Evolutionary conservation across 805 yeast species (phyloP).

Genomic region (Candida dajiaensis): DNA sequence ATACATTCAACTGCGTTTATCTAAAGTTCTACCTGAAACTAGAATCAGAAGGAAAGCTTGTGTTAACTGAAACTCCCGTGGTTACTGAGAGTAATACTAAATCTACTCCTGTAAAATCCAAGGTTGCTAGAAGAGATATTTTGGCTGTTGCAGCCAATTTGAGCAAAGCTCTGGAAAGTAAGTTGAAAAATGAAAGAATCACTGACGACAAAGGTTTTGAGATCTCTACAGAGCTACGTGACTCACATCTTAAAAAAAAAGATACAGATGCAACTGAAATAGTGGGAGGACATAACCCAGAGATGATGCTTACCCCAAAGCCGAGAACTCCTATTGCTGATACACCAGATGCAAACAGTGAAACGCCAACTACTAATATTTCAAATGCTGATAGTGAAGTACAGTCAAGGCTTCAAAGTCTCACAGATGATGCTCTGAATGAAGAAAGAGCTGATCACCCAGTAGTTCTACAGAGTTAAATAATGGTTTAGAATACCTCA

Average conservation of each 20-base stretch:
- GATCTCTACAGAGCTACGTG: slow-evolving; percentile 9
- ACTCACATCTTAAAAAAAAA: not conserved
- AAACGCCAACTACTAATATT: not conserved
- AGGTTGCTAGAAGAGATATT: slow-evolving; percentile 45
- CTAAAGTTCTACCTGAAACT: slow-evolving; percentile 37
- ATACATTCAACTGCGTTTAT: slow-evolving; percentile 57
- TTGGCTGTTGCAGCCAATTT: slow-evolving; percentile 27
- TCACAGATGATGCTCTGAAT: not conserved
- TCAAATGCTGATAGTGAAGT: not conserved
- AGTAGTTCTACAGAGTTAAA: not conserved
- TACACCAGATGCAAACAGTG: not conserved
- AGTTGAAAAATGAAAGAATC: slow-evolving; percentile 8
- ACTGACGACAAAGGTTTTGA: slow-evolving; percentile 10
- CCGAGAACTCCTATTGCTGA: not conserved
- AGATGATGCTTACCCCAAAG: not conserved
- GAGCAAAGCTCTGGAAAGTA: slow-evolving; percentile 14
- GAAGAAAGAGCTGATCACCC: not conserved
- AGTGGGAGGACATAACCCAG: not conserved
- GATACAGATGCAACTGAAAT: not conserved
- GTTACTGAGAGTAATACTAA: not conserved
- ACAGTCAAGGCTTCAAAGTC: not conserved
- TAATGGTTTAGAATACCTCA: not conserved
- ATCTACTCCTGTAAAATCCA: slow-evolving; percentile 27
- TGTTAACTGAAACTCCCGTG: not conserved
- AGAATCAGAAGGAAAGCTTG: not conserved